A percentile compares a stretch with the other conserved stretches of the same genome.
Evolutionary conservation across 2,329 filamentous ascomycete species (phyloP).

Genomic region (Colletotrichum sp.): DNA sequence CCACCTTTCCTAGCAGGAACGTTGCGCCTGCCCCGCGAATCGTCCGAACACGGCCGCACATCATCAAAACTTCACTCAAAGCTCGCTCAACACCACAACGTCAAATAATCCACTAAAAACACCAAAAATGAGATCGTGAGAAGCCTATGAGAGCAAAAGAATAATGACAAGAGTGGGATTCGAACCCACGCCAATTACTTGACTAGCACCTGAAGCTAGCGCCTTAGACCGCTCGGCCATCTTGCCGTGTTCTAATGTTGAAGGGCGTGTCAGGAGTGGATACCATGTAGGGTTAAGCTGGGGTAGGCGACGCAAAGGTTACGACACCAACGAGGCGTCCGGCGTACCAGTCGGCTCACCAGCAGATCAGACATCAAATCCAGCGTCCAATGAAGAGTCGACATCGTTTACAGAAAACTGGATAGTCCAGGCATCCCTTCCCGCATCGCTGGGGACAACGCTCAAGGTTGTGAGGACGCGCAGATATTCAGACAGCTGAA

Average conservation of each 20-base stretch:
- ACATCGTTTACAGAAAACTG: neutral
- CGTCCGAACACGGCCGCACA: neutral
- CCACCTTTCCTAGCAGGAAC: neutral
- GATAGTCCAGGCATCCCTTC: neutral
- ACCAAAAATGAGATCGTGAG: neutral
- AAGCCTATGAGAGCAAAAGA: neutral
- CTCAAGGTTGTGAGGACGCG: neutral
- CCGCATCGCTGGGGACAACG: neutral
- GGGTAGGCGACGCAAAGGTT: neutral
- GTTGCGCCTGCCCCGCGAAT: neutral
- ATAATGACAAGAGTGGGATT: conserved; percentile 15
- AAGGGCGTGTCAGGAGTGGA: no score
- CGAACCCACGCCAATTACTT: conserved; percentile 20
- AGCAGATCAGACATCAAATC: neutral
- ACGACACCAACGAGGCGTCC: neutral
- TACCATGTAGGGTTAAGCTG: neutral
- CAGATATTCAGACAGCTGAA: neutral
- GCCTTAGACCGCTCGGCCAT: conserved; percentile 23
- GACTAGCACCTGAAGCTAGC: conserved; percentile 23
- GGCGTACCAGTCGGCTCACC: neutral
- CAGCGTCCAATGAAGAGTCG: fast-evolving
- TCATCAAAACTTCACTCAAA: neutral
- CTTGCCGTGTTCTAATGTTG: neutral
- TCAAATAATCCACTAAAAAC: neutral
- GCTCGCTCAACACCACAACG: neutral